Conservation (phyloP, 305 asterid species). For the Rubia balearica region DNA sequence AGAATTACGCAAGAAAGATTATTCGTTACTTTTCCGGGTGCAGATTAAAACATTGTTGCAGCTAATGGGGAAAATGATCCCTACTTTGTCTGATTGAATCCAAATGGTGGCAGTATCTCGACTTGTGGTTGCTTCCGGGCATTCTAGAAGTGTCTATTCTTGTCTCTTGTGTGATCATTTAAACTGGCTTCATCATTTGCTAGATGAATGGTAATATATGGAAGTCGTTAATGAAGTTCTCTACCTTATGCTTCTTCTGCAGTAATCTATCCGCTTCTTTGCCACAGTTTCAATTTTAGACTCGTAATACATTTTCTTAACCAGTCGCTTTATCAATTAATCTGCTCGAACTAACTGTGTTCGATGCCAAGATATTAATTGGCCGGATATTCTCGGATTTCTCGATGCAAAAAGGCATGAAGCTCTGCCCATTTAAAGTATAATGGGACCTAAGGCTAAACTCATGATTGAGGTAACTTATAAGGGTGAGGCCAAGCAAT, state of each 20-base stretch:
- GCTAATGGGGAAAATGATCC: background rate
- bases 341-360: background rate
- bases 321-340: too few species aligned
- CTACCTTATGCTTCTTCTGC: too few species aligned
- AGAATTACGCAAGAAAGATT: background rate
- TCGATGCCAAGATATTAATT: conserved; percentile 14
- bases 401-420: conserved; percentile 8
- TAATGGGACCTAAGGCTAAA: conserved; percentile 1
- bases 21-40: too few species aligned
- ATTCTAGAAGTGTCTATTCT: too few species aligned
- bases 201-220: too few species aligned
- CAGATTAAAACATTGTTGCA: background rate
- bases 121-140: too few species aligned
- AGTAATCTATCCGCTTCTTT: too few species aligned
- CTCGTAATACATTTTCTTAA: too few species aligned
- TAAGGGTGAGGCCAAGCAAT: conserved; percentile 9
- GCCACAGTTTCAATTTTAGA: background rate
- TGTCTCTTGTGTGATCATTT: too few species aligned
- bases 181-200: too few species aligned
- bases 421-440: conserved; percentile 9
- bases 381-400: conserved; percentile 9
- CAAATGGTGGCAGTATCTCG: background rate
- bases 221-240: too few species aligned
- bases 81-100: too few species aligned
- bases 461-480: conserved; percentile 14